phyloP scores from a whole-genome alignment of 768 basidiomycete species.

The Lactarius vividus region DNA sequence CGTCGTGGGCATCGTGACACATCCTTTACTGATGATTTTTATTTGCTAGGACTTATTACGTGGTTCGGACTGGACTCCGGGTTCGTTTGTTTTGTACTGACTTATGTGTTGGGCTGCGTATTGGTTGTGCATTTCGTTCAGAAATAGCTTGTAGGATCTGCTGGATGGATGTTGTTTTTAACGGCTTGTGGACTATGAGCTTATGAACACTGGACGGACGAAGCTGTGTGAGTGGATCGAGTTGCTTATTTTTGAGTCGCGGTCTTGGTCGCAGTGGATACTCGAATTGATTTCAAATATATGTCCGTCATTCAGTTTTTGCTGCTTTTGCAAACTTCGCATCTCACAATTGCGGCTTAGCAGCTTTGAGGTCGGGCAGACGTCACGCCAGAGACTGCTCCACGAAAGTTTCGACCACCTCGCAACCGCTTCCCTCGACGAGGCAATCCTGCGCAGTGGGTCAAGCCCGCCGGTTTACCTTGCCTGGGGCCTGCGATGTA shows the following conservation, averaged over 20 bases:
- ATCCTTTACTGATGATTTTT: constrained; percentile 2
- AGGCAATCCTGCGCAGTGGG: background rate
- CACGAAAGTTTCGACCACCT: background rate
- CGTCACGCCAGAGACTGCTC: background rate
- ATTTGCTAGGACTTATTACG: constrained; percentile 23
- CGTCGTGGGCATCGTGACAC: constrained; percentile 13
- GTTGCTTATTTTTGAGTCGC: background rate
- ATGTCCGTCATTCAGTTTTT: background rate
- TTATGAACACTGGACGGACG: background rate
- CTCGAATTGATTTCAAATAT: background rate
- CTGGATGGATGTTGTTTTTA: background rate
- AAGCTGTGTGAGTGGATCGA: background rate
- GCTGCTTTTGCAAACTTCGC: background rate
- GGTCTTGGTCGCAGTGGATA: background rate
- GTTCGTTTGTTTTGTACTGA: constrained; percentile 11
- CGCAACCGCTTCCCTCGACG: background rate
- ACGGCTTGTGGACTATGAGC: background rate
- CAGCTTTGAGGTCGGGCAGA: background rate
- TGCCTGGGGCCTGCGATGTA: background rate
- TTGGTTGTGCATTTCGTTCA: background rate
- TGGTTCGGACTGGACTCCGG: background rate
- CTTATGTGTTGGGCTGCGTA: background rate
- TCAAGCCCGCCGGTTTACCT: background rate
- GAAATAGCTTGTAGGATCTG: constrained; percentile 7
- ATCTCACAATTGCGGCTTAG: background rate